Conservation (phyloP, 441 rosid genomes). For the Aleurites moluccanus region DNA sequence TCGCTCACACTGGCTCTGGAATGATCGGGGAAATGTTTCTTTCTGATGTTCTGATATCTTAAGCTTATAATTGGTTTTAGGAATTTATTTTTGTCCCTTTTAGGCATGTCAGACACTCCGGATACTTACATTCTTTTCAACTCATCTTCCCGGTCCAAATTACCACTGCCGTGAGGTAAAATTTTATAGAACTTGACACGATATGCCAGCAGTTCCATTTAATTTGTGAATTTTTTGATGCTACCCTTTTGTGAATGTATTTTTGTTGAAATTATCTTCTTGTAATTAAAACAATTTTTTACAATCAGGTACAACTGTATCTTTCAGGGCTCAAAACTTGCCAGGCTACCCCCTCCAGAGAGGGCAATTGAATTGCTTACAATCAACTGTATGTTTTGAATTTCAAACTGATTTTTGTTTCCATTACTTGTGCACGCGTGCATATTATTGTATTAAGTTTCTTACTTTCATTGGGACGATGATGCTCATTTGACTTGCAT, state of each 20-base stretch:
- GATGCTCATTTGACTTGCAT: constrained; percentile 21
- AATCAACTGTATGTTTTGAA: constrained; percentile 63
- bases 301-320: constrained; percentile 33
- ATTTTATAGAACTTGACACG: constrained; percentile 7
- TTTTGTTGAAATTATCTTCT: constrained; percentile 11
- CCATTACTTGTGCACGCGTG: not conserved
- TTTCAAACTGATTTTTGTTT: not conserved
- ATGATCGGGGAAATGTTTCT: not conserved
- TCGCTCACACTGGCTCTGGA: not conserved
- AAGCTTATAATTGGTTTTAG: not conserved
- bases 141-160: constrained; percentile 97
- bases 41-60: not conserved
- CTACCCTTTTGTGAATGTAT: not conserved
- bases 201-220: not conserved
- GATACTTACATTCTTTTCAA: constrained; percentile 83
- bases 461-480: constrained; percentile 11
- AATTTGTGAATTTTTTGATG: not conserved
- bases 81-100: not conserved
- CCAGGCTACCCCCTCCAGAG: constrained; percentile 76
- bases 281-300: constrained; percentile 20
- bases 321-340: constrained; percentile 79
- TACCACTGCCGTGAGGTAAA: constrained; percentile 94
- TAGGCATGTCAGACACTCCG: constrained; percentile 88
- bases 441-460: not conserved
- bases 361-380: constrained; percentile 61